Percentiles rank a stretch among this genome's conserved stretches.
Evolutionary conservation across 2,329 filamentous ascomycete species (phyloP).

Genomic region (Aspergillus fijiensis): DNA sequence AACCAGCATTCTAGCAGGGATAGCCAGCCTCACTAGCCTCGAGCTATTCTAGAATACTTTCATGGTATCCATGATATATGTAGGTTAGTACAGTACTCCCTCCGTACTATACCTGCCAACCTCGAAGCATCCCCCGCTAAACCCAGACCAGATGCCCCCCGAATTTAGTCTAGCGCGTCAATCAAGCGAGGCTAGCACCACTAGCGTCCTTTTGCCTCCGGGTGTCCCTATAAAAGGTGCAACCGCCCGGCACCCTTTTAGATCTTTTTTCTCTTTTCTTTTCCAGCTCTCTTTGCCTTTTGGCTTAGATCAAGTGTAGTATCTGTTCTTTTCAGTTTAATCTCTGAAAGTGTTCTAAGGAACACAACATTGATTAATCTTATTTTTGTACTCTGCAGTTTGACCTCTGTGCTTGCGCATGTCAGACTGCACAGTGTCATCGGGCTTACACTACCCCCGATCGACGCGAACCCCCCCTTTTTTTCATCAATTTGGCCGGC

Average conservation of each 20-base stretch:
- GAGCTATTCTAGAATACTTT: no score
- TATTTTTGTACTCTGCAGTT: constrained; percentile 65
- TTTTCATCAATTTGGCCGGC: constrained; percentile 60
- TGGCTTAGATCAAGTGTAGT: constrained; percentile 89
- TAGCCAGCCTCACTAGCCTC: no score
- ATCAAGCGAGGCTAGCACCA: constrained; percentile 12
- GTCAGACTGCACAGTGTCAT: constrained; percentile 66
- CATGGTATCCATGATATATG: no score
- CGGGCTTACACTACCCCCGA: constrained; percentile 73
- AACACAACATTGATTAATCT: constrained; percentile 74
- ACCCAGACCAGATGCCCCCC: background rate
- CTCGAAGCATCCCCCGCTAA: background rate
- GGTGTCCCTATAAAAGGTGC: constrained; percentile 8
- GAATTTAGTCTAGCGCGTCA: background rate
- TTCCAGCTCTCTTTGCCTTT: constrained; percentile 54
- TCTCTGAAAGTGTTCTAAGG: constrained; percentile 79
- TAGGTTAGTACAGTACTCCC: no score
- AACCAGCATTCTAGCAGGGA: no score
- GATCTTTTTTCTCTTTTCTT: constrained; percentile 43
- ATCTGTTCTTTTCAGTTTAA: constrained; percentile 98
- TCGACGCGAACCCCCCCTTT: constrained; percentile 63
- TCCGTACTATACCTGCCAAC: background rate
- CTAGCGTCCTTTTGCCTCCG: background rate
- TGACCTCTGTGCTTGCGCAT: constrained; percentile 73
- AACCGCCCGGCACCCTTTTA: constrained; percentile 24